These are phyloP conservation scores for Coniochaeta ligniaria DNA, from an alignment of 2,329 filamentous ascomycete genomes.

Conservation along the genomic window DNA sequence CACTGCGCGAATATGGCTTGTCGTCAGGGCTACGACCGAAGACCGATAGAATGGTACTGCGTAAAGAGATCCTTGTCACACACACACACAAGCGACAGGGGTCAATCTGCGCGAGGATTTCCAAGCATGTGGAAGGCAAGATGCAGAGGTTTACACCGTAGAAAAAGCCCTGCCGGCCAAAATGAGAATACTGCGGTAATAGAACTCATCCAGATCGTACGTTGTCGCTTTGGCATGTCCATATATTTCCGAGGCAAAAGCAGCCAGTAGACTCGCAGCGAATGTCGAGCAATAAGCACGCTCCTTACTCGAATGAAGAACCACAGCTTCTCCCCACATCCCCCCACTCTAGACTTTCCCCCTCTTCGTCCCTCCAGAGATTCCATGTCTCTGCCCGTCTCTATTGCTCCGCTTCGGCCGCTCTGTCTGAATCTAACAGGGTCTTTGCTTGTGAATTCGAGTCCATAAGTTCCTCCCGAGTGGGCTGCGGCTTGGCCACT, in stretches of 20 bases:
- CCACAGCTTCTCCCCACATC: neutral
- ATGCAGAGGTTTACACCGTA: neutral
- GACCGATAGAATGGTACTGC: neutral
- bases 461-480: slow-evolving; percentile 4
- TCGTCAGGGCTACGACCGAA: neutral
- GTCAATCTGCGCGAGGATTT: neutral
- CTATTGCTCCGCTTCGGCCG: slow-evolving; percentile 11
- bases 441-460: slow-evolving; percentile 9
- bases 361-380: neutral
- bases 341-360: neutral
- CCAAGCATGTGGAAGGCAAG: neutral
- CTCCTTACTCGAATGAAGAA: neutral
- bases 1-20: neutral
- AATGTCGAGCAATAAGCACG: neutral
- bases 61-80: neutral
- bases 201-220: no score
- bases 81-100: neutral
- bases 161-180: neutral
- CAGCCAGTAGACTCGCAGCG: neutral
- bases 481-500: slow-evolving; percentile 3
- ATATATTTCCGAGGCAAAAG: neutral
- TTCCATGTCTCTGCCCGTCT: neutral
- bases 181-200: no score
- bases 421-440: slow-evolving; percentile 13
- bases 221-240: neutral